A percentile compares a stretch with the other conserved stretches of the same genome.
These are phyloP conservation scores for Tardiomyces digboiensis DNA, from an alignment of 1,139 yeast genomes.

Conservation along the genomic window DNA sequence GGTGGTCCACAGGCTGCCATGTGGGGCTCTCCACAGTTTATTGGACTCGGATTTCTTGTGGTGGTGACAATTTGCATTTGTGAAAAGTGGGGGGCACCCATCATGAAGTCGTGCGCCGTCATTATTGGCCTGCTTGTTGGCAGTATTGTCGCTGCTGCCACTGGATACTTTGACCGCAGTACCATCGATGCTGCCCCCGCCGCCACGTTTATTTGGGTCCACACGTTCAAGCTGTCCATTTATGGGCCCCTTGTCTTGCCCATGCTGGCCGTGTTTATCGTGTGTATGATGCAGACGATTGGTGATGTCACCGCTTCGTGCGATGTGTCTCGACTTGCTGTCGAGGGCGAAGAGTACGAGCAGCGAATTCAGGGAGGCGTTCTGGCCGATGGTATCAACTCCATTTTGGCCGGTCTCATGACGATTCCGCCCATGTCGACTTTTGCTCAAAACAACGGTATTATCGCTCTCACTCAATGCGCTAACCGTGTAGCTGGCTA, in stretches of 20 bases:
- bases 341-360: conserved; percentile 72
- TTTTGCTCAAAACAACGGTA: conserved; percentile 93
- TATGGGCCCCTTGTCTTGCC: conserved; percentile 85
- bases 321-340: conserved; percentile 77
- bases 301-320: conserved; percentile 92
- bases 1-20: conserved; percentile 45
- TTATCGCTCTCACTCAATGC: conserved; percentile 81
- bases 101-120: conserved; percentile 89
- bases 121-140: conserved; percentile 77
- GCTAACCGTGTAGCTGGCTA: conserved; percentile 81
- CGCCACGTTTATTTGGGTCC: conserved; percentile 79
- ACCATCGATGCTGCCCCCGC: conserved; percentile 66
- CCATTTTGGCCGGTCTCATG: conserved; percentile 57
- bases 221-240: conserved; percentile 62
- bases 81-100: conserved; percentile 90
- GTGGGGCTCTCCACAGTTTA: conserved; percentile 81
- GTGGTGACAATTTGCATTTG: conserved; percentile 60
- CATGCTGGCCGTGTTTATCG: conserved; percentile 69
- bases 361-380: conserved; percentile 89
- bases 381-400: conserved; percentile 67
- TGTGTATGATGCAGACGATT: conserved; percentile 81
- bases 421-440: conserved; percentile 74
- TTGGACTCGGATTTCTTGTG: conserved; percentile 82
- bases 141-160: conserved; percentile 85
- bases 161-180: conserved; percentile 61